phyloP scores from a whole-genome alignment of 2,329 filamentous ascomycete genomes.

The Aspergillus pseudoviridinutans region DNA sequence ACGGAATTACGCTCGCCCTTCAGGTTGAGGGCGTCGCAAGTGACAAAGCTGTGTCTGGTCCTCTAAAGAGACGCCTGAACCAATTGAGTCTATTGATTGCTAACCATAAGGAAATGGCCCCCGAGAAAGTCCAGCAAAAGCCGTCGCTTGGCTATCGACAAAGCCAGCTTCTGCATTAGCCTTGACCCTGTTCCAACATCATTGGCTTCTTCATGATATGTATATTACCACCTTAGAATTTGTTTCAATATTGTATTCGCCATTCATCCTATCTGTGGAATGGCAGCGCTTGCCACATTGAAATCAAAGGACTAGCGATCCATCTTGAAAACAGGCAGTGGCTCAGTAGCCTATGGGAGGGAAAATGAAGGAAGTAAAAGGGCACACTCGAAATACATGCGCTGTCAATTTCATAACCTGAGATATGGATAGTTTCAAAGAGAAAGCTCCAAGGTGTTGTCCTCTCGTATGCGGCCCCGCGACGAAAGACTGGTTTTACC shows the following conservation, averaged over 20 bases:
- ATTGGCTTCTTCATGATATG: constrained; percentile 9
- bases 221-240: constrained; percentile 21
- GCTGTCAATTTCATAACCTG: background rate
- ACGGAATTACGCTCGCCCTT: constrained; percentile 40
- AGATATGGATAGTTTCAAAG: constrained; percentile 7
- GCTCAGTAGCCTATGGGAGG: background rate
- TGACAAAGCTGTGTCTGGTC: constrained; percentile 20
- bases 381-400: background rate
- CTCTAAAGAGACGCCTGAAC: constrained; percentile 21
- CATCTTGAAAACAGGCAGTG: background rate
- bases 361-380: background rate
- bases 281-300: background rate
- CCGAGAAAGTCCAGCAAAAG: constrained; percentile 13
- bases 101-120: constrained; percentile 13
- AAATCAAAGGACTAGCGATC: background rate
- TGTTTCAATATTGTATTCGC: constrained; percentile 18
- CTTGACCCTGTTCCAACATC: background rate
- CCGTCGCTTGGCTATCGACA: constrained; percentile 21
- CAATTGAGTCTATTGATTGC: constrained; percentile 54
- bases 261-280: constrained; percentile 13
- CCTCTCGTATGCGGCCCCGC: constrained; percentile 62
- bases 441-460: constrained; percentile 64
- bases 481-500: constrained; percentile 62
- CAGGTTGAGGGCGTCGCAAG: constrained; percentile 28
- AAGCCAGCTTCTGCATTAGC: constrained; percentile 12